Percentiles rank a stretch among this genome's conserved stretches.
Conservation (phyloP, 2,329 filamentous ascomycete species). For the Chaetomiaceae sp. region DNA sequence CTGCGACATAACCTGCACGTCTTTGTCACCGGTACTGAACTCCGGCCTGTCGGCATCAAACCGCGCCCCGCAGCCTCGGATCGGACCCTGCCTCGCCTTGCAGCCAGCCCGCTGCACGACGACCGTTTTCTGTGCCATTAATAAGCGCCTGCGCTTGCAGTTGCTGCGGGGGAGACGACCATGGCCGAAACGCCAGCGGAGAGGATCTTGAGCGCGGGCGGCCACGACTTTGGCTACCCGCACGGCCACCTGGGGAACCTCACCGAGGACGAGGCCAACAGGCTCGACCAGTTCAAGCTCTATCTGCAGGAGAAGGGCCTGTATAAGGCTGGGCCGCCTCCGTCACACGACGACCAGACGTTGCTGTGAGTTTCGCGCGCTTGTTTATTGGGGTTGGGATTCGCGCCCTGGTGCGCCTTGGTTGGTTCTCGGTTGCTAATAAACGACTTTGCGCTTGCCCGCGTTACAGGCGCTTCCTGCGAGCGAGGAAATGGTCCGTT, state of each 20-base stretch:
- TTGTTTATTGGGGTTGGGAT: too few relatives aligned
- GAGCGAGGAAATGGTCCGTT: slow-evolving; percentile 75
- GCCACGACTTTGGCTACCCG: slow-evolving; percentile 52
- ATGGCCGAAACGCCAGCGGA: slow-evolving; percentile 12
- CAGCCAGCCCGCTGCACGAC: too few relatives aligned
- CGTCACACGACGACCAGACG: slow-evolving; percentile 69
- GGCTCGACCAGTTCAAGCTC: slow-evolving; percentile 67
- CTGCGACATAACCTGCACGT: too few relatives aligned
- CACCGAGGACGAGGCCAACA: slow-evolving; percentile 59
- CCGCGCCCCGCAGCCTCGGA: too few relatives aligned
- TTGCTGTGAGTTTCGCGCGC: slow-evolving; percentile 52
- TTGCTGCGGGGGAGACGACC: not conserved
- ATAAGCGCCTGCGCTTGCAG: not conserved
- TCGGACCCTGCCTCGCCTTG: too few relatives aligned
- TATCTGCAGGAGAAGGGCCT: slow-evolving; percentile 60
- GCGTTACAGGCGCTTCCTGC: slow-evolving; percentile 66
- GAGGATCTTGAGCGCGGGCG: slow-evolving; percentile 21
- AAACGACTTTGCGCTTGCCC: not conserved
- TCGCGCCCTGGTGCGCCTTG: not conserved
- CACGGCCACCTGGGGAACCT: slow-evolving; percentile 78
- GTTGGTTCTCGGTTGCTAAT: slow-evolving; percentile 1
- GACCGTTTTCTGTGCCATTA: not conserved
- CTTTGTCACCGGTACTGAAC: not conserved
- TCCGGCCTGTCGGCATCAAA: too few relatives aligned
- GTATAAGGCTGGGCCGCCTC: slow-evolving; percentile 51